Evolutionary conservation across 495 filamentous ascomycete species (phyloP), one percentile per base, ranked within the genome.

Genomic region (Corynascus novoguineensis): DNA sequence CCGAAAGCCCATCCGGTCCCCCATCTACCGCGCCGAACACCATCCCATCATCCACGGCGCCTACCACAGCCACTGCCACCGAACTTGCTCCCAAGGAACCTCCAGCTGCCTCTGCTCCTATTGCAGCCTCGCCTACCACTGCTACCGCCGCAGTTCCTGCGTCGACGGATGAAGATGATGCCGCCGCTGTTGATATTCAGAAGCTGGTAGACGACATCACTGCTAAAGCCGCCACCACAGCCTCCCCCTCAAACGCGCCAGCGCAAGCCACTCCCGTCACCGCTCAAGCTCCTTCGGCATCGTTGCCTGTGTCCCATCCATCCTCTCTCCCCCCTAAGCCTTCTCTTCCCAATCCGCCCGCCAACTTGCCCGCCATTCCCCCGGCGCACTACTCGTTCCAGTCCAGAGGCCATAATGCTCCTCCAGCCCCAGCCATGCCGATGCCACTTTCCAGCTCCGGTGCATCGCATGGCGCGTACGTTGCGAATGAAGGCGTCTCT

Each of bases 251-350:
- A 40, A 38, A 67, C 48, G 14, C 63, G n/a, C 32, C 62, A 27
- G 58, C 64, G 41, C 60, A 66, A 60, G 32, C 70, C 61, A 47
- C 69, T 53, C 64, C 67, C 56, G 65, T 60, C 64, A 60, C 71
- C 55, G 71, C 68, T 21, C 60, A 68, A 62, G 58, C 55, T 60
- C 53, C 76, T 38, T 29, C 68, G 53, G 60, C 66, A 53, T 61
- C 78, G 58, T 63, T 75, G 64, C 66, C 76, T 55, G 65, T 77
- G 53, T 71, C 76, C 57, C 67, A 74, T 60, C 69, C 74, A 50
- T 55, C 67, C 24, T 79, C 75, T 57, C 76, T 85, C 38, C 77
- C 78, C 49, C 75, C 83, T 52, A 76, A 79, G 61, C 79, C 81
- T 14, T 75, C 76, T 11, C 66, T 76, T 3, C 48, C 58, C 28